These are phyloP conservation scores for Magnusiomyces paraingens DNA, from an alignment of 1,139 yeast genomes.

Conservation along the genomic window DNA sequence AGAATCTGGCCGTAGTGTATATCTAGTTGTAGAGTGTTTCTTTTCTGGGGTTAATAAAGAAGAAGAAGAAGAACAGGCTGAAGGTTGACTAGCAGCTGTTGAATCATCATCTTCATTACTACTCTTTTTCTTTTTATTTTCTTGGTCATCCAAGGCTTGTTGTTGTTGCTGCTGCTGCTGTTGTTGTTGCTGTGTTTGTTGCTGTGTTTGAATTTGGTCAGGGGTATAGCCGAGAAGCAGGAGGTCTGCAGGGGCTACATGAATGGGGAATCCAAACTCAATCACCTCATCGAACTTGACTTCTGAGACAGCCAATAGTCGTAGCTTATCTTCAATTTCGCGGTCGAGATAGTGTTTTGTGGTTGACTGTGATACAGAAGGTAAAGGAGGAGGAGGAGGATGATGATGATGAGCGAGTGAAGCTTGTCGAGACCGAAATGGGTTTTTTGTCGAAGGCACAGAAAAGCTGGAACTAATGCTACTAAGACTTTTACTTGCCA, in stretches of 20 bases:
- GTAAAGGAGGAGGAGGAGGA: slow-evolving; percentile 4
- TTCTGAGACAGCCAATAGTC: slow-evolving; percentile 21
- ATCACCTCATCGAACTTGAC: slow-evolving; percentile 27
- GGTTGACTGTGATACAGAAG: neutral
- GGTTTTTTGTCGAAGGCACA: neutral
- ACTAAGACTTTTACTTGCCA: neutral
- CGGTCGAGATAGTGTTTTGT: slow-evolving; percentile 24
- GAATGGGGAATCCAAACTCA: slow-evolving; percentile 29
- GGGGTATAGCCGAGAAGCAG: slow-evolving; percentile 2
- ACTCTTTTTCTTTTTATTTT: neutral
- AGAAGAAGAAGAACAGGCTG: neutral
- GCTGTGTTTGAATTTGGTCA: neutral
- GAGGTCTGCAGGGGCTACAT: slow-evolving; percentile 15
- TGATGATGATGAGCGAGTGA: slow-evolving; percentile 4
- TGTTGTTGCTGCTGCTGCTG: neutral
- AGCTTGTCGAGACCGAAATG: neutral
- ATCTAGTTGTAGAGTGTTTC: neutral
- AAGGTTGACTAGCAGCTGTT: neutral
- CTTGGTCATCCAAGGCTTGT: neutral
- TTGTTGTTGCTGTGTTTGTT: neutral
- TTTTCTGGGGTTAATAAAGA: too few relatives aligned
- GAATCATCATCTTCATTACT: neutral
- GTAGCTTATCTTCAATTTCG: slow-evolving; percentile 23
- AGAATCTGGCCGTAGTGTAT: neutral
- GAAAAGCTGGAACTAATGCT: neutral